Conservation (phyloP, 2,329 filamentous ascomycete genomes). For the Juglanconis oblonga region DNA sequence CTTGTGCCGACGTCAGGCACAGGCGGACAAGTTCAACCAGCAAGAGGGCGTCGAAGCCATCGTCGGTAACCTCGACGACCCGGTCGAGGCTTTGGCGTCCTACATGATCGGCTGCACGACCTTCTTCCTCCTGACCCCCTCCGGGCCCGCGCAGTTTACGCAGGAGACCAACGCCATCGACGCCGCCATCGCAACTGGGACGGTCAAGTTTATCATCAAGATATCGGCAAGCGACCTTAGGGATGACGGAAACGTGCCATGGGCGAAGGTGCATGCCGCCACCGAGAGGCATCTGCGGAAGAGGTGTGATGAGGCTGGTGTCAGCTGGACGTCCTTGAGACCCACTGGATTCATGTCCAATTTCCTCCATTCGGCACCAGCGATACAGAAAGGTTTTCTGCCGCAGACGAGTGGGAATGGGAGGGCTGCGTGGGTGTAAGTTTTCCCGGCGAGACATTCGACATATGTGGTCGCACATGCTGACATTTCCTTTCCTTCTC, state of each 20-base stretch:
- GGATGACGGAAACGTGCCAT: neutral
- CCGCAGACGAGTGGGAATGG: conserved; percentile 5
- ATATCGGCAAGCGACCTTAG: conserved; percentile 3
- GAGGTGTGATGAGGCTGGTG: neutral
- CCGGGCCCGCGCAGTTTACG: neutral
- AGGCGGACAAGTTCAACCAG: neutral
- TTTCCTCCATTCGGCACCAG: neutral
- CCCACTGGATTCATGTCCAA: conserved; percentile 9
- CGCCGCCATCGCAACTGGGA: conserved; percentile 1
- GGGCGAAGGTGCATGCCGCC: neutral
- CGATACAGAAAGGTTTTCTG: conserved; percentile 2
- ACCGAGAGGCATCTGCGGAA: conserved; percentile 4
- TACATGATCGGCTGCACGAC: conserved; percentile 7
- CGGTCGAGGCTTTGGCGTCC: neutral
- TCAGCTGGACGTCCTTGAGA: neutral
- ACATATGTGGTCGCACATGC: neutral
- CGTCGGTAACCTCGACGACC: conserved; percentile 1
- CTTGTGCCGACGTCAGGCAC: conserved; percentile 2
- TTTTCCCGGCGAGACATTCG: neutral
- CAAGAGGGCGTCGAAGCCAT: neutral
- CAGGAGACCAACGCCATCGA: neutral
- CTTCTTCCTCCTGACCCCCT: neutral
- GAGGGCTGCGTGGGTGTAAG: conserved; percentile 3
- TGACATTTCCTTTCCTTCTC: neutral
- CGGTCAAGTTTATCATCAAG: conserved; percentile 2